Percentiles rank a stretch among this genome's conserved stretches.
Conservation (phyloP, 805 yeast genomes). For the Jamesozyma jinghongensis region DNA sequence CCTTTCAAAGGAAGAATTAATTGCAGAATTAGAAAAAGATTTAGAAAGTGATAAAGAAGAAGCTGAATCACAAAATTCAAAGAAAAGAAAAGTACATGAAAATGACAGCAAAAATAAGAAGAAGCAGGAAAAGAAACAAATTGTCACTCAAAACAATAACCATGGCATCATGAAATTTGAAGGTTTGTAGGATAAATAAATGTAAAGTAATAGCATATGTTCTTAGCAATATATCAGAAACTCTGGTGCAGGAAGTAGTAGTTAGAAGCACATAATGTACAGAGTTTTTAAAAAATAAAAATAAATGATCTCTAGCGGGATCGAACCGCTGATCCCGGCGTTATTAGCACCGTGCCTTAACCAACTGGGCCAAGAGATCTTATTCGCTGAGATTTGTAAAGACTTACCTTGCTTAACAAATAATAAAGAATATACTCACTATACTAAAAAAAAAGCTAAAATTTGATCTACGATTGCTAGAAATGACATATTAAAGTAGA, state of each 20-base stretch:
- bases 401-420: too few species aligned
- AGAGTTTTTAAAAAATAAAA: conserved; percentile 1
- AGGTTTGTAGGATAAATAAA: conserved; percentile 34
- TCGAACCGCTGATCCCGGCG: conserved; percentile 33
- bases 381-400: background rate
- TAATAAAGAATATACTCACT: too few species aligned
- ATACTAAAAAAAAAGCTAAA: too few species aligned
- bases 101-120: conserved; percentile 1
- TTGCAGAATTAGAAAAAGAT: conserved; percentile 27
- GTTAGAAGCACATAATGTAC: background rate
- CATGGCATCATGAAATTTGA: conserved; percentile 62
- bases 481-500: too few species aligned
- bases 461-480: too few species aligned
- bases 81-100: conserved; percentile 3
- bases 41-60: conserved; percentile 9
- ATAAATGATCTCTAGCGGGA: conserved; percentile 30
- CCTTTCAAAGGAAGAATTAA: conserved; percentile 24
- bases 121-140: conserved; percentile 14
- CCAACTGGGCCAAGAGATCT: conserved; percentile 31
- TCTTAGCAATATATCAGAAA: too few species aligned
- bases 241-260: background rate
- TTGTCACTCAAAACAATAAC: conserved; percentile 19
- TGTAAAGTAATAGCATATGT: background rate
- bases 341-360: conserved; percentile 31
- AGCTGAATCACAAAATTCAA: conserved; percentile 5